Percentiles rank a stretch among this genome's conserved stretches.
Evolutionary conservation across 2,329 filamentous ascomycete species (phyloP).

Genomic region (Aspergillus aculeatinus): DNA sequence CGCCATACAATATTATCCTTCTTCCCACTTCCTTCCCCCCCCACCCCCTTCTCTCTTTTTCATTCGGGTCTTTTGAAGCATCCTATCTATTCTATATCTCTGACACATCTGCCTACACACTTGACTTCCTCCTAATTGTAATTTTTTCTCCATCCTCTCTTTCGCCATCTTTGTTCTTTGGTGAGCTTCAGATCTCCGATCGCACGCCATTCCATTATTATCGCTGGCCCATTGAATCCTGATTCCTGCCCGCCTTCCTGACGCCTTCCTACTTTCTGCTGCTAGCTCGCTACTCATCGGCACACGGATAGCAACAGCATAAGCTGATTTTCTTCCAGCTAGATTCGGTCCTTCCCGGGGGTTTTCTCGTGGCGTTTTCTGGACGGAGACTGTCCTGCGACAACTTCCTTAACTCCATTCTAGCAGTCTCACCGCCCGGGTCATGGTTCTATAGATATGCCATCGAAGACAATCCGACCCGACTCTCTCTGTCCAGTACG

Average conservation of each 20-base stretch:
- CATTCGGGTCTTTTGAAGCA: not conserved
- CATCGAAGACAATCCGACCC: not conserved
- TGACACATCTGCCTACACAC: not conserved
- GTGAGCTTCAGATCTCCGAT: not conserved
- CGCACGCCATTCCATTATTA: not conserved
- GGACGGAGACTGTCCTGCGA: not conserved
- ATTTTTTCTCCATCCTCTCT: not conserved
- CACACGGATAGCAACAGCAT: not conserved
- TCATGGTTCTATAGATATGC: conserved; percentile 4
- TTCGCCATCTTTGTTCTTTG: not conserved
- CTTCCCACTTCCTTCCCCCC: not conserved
- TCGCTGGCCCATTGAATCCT: not conserved
- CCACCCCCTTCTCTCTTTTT: not conserved
- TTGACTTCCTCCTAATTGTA: not conserved
- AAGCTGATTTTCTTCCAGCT: not conserved
- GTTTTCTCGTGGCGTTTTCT: not conserved
- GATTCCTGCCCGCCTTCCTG: conserved; percentile 2
- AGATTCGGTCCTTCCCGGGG: not conserved
- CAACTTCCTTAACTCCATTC: not conserved
- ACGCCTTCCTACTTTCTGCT: not conserved
- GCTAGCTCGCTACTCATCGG: not conserved
- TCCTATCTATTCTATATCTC: not conserved
- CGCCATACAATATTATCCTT: not conserved
- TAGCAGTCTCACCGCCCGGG: not conserved
- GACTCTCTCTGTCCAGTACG: not conserved